Evolutionary conservation across 2,329 filamentous ascomycete genomes (phyloP), one percentile per base, ranked within the genome.

Genomic region (Pyrenochaeta sp.): DNA sequence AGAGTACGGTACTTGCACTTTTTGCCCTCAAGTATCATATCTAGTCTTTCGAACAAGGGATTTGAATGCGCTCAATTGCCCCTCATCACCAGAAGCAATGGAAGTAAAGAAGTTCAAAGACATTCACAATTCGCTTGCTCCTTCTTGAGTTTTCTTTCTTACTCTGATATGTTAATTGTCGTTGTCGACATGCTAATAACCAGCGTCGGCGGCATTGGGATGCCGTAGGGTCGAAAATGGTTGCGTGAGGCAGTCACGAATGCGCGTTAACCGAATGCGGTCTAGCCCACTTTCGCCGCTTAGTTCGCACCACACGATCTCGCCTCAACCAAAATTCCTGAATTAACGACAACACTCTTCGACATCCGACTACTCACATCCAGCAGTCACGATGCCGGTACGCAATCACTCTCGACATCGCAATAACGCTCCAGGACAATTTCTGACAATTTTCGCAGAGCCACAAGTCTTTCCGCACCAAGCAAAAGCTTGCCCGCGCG

Each of bases 391-490:
- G 66, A 75, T 75, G 73, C 73, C 73, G 71, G 73, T 75, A 75
- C 55, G 72, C 56, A 49, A 45, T 45, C 58, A 45, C 55, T 54
- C 41, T 20, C 33, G 42, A 47, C 36, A 40, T 23, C 35, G 12
- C 45, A 12, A 29, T 15, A 45, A 10, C 18, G 15, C 30, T 43
- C 14, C 27, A 54, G 15, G 17, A 47, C 18, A 7, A 23, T 15
- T 54, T 49, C 55, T 68, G 49, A 68, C 51, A 27, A 44, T 12
- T 36, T 35, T 30, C n/a, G 79, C 81, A 98, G 94, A 94, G 90
- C 90, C 92, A 99, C 87, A 99, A 99, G 90, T 91, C 93, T 81
- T 99, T 99, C 92, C 91, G 93, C 82, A 97, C 93, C 84, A 99
- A 99, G 93, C 90, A 96, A 84, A 99, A 99, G 95, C 92, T 99